These are phyloP conservation scores for Penicillium sp. DNA, from an alignment of 2,329 filamentous ascomycete species.

Conservation along the genomic window DNA sequence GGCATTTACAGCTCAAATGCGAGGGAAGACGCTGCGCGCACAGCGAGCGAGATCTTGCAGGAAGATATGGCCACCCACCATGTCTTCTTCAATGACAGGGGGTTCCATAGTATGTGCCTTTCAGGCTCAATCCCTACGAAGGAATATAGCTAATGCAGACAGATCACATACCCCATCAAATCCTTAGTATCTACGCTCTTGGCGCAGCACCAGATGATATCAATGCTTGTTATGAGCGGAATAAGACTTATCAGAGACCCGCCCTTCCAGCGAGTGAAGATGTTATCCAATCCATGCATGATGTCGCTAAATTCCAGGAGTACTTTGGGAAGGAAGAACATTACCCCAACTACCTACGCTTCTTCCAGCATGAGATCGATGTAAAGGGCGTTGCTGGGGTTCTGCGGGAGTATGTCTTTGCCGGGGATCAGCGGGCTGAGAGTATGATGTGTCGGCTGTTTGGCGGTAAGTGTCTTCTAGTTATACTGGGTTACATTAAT, in stretches of 20 bases:
- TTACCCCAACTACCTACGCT: slow-evolving; percentile 73
- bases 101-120: slow-evolving; percentile 62
- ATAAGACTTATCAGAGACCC: slow-evolving; percentile 65
- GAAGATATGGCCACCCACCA: slow-evolving; percentile 71
- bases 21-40: slow-evolving; percentile 59
- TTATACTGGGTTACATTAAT: slow-evolving; percentile 2
- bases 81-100: slow-evolving; percentile 72
- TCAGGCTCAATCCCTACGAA: neutral
- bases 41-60: slow-evolving; percentile 67
- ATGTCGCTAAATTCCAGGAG: slow-evolving; percentile 55
- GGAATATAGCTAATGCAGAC: slow-evolving; percentile 2
- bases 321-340: slow-evolving; percentile 63
- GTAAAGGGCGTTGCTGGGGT: slow-evolving; percentile 60
- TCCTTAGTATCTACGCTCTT: slow-evolving; percentile 74
- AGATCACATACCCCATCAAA: slow-evolving; percentile 75
- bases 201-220: slow-evolving; percentile 63
- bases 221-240: slow-evolving; percentile 62
- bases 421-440: slow-evolving; percentile 62
- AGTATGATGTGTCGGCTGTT: slow-evolving; percentile 69
- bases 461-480: slow-evolving; percentile 48
- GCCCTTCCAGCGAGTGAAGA: slow-evolving; percentile 48
- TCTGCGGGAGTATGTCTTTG: slow-evolving; percentile 67
- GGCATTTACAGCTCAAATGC: slow-evolving; percentile 50
- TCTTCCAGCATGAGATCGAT: slow-evolving; percentile 73
- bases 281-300: slow-evolving; percentile 56